Base-by-base conservation (phyloP, 805 yeast species). In the Ogataea ganodermae region DNA sequence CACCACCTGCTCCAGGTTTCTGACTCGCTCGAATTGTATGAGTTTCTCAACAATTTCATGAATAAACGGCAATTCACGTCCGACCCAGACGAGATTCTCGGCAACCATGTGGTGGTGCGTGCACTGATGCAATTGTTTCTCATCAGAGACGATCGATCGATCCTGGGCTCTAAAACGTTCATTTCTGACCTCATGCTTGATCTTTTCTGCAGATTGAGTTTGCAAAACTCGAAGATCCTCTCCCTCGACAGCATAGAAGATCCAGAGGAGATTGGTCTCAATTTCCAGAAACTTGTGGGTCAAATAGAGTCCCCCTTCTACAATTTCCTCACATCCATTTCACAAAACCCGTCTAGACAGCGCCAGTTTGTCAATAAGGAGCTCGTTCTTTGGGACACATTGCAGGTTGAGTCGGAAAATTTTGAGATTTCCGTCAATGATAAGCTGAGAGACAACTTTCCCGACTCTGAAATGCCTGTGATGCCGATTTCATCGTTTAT, bases 281-380 rank as follows among this genome's bases (percentile, higher is more conserved):
- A 50, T 57, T 24, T 61, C 13, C 62, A 27, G 39, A 58, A 42
- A 46, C 57, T 79, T 10, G 36, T 78, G 28, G 68, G 64, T 48
- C 81, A 84, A 58, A 59, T 78, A 32, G 75, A 81, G 57, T 60
- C 72, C 32, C 76, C 75, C 18, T 62, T 72, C 56, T 61, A 71
- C 61, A 72, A 76, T 56, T 66, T 70, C 70, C 59, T 75, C 20
- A 71, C 74, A 44, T 68, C 71, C 9, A 56, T 68, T 14, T 72
- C 80, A 5, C 84, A 83, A 62, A 92, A 92, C 58, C 82, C 89
- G 28, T 81, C 95, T 42, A 75, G 96, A 46, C 90, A 89, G 59
- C 79, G 97, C 52, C 96, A 89, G 62, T 79, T 85, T 52, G 68
- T 84, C 58, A 70, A 83, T 52, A 71, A 83, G 59, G 70, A 76